Percentiles rank a stretch among this genome's conserved stretches.
Conservation (phyloP, 2,329 filamentous ascomycete genomes). For the Colletotrichum sp. region DNA sequence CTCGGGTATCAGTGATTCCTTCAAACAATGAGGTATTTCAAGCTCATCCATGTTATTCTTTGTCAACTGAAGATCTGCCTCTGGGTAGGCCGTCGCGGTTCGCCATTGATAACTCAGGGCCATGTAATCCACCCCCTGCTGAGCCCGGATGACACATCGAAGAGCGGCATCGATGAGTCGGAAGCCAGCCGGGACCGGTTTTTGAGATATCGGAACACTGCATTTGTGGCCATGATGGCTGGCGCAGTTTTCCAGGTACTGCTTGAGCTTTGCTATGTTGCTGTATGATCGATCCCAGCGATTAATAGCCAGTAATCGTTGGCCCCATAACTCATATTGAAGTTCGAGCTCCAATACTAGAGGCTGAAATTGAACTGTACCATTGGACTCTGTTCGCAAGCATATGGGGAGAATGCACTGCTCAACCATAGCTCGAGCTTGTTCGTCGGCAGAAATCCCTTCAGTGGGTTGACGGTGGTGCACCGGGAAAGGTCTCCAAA, state of each 20-base stretch:
- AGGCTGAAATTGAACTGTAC: neutral
- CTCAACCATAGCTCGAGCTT: neutral
- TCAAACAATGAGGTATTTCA: neutral
- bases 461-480: neutral
- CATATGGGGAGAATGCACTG: neutral
- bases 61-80: neutral
- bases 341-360: neutral
- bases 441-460: neutral
- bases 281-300: neutral
- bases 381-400: neutral
- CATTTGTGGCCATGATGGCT: neutral
- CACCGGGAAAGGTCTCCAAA: neutral
- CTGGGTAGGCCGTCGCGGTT: neutral
- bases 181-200: neutral
- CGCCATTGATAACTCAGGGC: neutral
- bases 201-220: neutral
- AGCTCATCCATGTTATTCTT: neutral
- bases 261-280: neutral
- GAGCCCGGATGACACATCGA: neutral
- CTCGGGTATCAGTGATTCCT: neutral
- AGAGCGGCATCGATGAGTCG: neutral
- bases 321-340: neutral
- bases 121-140: neutral
- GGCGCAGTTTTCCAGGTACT: neutral
- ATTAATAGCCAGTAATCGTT: neutral